Percentiles rank a stretch among this genome's conserved stretches.
These are phyloP conservation scores for Fusarium hainanense DNA, from an alignment of 2,329 filamentous ascomycete genomes.

Conservation along the genomic window DNA sequence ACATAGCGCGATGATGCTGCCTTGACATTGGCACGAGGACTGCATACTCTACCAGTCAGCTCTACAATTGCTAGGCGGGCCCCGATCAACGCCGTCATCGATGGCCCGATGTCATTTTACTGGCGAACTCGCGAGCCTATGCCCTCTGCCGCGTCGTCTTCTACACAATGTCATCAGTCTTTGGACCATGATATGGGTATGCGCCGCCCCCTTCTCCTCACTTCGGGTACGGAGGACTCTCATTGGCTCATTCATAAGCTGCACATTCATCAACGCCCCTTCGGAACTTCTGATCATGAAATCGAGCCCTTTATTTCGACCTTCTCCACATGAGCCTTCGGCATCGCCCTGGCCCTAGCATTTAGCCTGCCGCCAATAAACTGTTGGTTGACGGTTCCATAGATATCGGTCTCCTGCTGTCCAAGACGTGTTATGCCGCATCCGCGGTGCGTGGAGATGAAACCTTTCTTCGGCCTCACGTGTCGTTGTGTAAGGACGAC, in stretches of 20 bases:
- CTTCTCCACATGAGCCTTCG: slow-evolving; percentile 32
- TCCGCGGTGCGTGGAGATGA: slow-evolving; percentile 43
- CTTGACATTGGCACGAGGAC: slow-evolving; percentile 21
- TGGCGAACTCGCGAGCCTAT: slow-evolving; percentile 36
- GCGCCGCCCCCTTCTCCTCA: slow-evolving; percentile 37
- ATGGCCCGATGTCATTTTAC: slow-evolving; percentile 33
- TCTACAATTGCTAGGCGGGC: slow-evolving; percentile 33
- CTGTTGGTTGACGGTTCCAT: slow-evolving; percentile 28
- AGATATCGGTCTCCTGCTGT: slow-evolving; percentile 31
- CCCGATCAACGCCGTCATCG: slow-evolving; percentile 32
- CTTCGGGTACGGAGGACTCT: slow-evolving; percentile 47
- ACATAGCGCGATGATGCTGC: slow-evolving; percentile 19
- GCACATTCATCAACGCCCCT: slow-evolving; percentile 36
- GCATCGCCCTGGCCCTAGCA: slow-evolving; percentile 32
- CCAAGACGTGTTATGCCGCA: slow-evolving; percentile 41
- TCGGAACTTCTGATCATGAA: slow-evolving; percentile 39
- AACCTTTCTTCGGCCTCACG: slow-evolving; percentile 45
- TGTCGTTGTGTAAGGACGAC: slow-evolving; percentile 43
- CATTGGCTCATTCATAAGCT: slow-evolving; percentile 44
- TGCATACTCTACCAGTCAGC: slow-evolving; percentile 26
- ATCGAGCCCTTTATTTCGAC: slow-evolving; percentile 33
- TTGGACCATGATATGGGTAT: slow-evolving; percentile 30
- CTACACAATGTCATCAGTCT: slow-evolving; percentile 26
- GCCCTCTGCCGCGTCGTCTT: slow-evolving; percentile 33
- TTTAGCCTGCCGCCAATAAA: slow-evolving; percentile 21